phyloP scores from a whole-genome alignment of 805 yeast genomes.

The Yarrowia sp. region DNA sequence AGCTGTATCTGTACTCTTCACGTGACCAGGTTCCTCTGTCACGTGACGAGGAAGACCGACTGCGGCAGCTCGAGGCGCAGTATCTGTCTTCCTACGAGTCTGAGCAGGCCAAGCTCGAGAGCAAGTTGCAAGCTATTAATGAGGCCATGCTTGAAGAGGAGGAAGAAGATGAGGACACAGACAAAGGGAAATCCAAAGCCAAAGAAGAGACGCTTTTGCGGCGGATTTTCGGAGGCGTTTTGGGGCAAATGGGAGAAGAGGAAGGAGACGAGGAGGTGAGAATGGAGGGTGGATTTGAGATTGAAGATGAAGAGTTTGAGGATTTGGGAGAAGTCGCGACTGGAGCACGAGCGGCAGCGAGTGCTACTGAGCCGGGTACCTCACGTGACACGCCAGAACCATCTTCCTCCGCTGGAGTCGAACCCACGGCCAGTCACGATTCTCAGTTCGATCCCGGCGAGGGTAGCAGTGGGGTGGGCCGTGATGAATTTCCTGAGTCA shows the following conservation, averaged over 20 bases:
- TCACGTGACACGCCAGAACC: neutral
- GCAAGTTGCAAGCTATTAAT: slow-evolving; percentile 6
- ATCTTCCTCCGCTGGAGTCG: too few relatives aligned
- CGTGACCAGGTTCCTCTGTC: slow-evolving; percentile 7
- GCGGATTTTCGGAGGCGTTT: slow-evolving; percentile 8
- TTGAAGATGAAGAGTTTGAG: slow-evolving; percentile 33
- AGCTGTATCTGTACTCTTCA: slow-evolving; percentile 27
- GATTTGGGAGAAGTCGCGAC: slow-evolving; percentile 10
- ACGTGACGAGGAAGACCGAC: slow-evolving; percentile 22
- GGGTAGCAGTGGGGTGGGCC: neutral
- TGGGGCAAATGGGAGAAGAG: slow-evolving; percentile 20
- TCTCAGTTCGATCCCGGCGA: neutral
- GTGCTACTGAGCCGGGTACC: too few relatives aligned
- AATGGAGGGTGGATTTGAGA: slow-evolving; percentile 22
- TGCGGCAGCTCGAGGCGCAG: slow-evolving; percentile 18
- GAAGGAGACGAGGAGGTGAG: slow-evolving; percentile 5
- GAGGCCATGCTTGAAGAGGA: slow-evolving; percentile 8
- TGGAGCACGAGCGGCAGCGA: too few relatives aligned
- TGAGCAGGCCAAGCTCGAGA: slow-evolving; percentile 11
- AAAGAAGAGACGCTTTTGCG: slow-evolving; percentile 1
- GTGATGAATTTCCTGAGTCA: neutral
- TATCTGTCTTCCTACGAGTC: neutral
- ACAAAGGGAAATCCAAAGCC: neutral
- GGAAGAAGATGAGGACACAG: neutral
- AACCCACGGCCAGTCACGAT: too few relatives aligned